Evolutionary conservation across 2,329 filamentous ascomycete genomes (phyloP).

Genomic region (Clonostachys solani): DNA sequence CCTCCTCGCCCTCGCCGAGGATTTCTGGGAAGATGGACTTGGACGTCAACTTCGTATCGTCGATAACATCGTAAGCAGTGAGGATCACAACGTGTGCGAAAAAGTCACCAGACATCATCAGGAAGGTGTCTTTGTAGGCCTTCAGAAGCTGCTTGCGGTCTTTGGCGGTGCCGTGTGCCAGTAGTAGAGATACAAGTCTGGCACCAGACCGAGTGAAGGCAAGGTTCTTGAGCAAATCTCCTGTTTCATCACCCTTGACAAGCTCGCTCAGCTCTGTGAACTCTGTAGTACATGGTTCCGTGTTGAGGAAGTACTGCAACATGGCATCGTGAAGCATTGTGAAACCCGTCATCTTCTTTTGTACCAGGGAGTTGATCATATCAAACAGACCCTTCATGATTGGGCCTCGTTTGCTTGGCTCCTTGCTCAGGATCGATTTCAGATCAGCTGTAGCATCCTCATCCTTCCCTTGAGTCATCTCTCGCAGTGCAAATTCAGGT

Average conservation of each 20-base stretch:
- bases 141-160: slow-evolving; percentile 86
- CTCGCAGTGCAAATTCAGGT: slow-evolving; percentile 82
- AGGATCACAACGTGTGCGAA: slow-evolving; percentile 79
- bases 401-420: slow-evolving; percentile 79
- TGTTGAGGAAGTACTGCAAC: slow-evolving; percentile 90
- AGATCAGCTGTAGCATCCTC: slow-evolving; percentile 64
- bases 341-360: slow-evolving; percentile 96
- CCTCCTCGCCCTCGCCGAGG: slow-evolving; percentile 64
- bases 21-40: slow-evolving; percentile 88
- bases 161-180: slow-evolving; percentile 86
- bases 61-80: slow-evolving; percentile 83
- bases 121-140: slow-evolving; percentile 85
- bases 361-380: slow-evolving; percentile 86
- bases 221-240: slow-evolving; percentile 89
- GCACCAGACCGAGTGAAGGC: slow-evolving; percentile 91
- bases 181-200: slow-evolving; percentile 71
- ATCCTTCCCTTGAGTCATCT: slow-evolving; percentile 39
- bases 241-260: slow-evolving; percentile 86
- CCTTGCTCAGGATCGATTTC: slow-evolving; percentile 65
- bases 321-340: slow-evolving; percentile 98
- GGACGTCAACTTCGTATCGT: slow-evolving; percentile 84
- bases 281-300: slow-evolving; percentile 73
- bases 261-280: slow-evolving; percentile 84
- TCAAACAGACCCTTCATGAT: slow-evolving; percentile 84
- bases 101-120: slow-evolving; percentile 76